Conservation (phyloP, 129 eudicot genomes). For the Erigeron canadensis region DNA sequence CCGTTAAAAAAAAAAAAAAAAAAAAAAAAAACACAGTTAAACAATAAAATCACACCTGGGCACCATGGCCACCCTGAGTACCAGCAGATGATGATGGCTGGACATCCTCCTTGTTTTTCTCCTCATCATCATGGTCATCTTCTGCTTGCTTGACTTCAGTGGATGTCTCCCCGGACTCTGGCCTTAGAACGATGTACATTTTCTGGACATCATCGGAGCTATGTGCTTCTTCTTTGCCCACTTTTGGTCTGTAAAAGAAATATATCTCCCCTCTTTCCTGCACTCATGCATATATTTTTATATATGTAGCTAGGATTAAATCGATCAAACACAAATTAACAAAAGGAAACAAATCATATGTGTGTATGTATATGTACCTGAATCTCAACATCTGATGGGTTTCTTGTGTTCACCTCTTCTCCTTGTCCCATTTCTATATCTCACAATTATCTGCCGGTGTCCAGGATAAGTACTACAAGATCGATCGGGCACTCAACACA, state of each 20-base stretch:
- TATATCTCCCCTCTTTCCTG: slow-evolving; percentile 42
- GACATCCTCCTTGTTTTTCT: not conserved
- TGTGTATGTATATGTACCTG: slow-evolving; percentile 23
- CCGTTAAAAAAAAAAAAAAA: no score
- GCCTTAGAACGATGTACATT: slow-evolving; percentile 34
- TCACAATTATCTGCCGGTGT: not conserved
- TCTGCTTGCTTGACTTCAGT: slow-evolving; percentile 15
- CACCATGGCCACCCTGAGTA: slow-evolving; percentile 14
- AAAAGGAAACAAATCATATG: not conserved
- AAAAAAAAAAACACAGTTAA: no score
- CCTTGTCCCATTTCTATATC: slow-evolving; percentile 32
- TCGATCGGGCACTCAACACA: no score
- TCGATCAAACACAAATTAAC: not conserved
- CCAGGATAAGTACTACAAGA: not conserved
- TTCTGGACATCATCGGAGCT: slow-evolving; percentile 36
- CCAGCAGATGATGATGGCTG: not conserved
- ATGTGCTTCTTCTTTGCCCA: slow-evolving; percentile 31
- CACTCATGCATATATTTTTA: not conserved
- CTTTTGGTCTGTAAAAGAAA: slow-evolving; percentile 43
- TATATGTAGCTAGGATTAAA: not conserved
- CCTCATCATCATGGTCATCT: not conserved
- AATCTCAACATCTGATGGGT: slow-evolving; percentile 37
- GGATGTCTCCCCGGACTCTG: slow-evolving; percentile 22
- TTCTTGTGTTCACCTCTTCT: slow-evolving; percentile 32
- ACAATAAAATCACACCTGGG: not conserved